Evolutionary conservation across 176 grass and related monocot genomes (phyloP), one percentile per base, ranked within the genome.

Genomic region (Ensete ventricosum): DNA sequence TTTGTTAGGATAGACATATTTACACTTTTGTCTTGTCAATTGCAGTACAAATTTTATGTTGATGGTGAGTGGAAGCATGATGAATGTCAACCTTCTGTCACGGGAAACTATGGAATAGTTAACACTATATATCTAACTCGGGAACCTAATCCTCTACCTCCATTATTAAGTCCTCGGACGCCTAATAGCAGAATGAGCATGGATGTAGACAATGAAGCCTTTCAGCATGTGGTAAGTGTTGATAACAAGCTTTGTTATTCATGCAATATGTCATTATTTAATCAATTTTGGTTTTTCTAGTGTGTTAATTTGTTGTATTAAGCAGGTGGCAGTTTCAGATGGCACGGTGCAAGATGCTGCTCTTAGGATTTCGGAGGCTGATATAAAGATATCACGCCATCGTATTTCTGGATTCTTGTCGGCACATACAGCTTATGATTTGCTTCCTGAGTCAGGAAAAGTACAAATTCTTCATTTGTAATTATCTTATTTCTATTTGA

Each of bases 1-100:
- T 16, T 65, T 65, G n/a, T 2, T 43, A 19, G 12, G 29, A 43
- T 43, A 43, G 34, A 43, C 34, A 43, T 50, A 43, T 34, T 27
- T 43, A 29, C 26, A 17, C 24, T 51, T 12, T 21, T 70, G 67
- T 70, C 67, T 80, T 81, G 63, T 83, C 78, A 75, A 66, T 13
- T 73, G 52, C 95, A 99, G 96, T 99, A 88, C 81, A 99, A 99
- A 73, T 99, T 99, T 64, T 91, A 27, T 84, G 96, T 99, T 77
- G 96, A 95, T 50, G 96, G 96, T 10, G 84, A 99, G 34, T 99
- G 96, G 96, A 80, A 78, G 73, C 86, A 99, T 53, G 95, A 99
- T 77, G 95, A 99, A 48, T 77, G 50, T 9, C 91, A 88, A 71
- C 88, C 95, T 52, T 91, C 78, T 57, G 72, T 77, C 68, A 79